phyloP scores from a whole-genome alignment of 2,329 filamentous ascomycete species.

The Penicillium oxalicum region DNA sequence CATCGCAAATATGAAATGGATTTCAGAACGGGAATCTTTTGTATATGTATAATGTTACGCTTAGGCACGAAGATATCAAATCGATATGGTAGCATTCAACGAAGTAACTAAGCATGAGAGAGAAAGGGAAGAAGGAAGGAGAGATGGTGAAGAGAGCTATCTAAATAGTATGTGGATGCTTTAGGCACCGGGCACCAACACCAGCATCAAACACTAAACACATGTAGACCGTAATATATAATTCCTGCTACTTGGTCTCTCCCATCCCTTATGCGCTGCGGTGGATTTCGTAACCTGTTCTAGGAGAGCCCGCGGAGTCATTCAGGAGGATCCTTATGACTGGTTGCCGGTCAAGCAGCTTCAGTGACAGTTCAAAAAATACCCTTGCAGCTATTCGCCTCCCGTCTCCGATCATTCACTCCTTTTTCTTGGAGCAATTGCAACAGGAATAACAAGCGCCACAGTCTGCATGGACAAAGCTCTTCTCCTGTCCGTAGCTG shows the following conservation, averaged over 20 bases:
- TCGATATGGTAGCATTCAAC: too few relatives aligned
- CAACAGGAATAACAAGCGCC: too few relatives aligned
- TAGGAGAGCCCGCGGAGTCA: not conserved
- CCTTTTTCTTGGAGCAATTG: too few relatives aligned
- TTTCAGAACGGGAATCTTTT: conserved; percentile 2
- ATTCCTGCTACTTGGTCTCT: conserved; percentile 3
- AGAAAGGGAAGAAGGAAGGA: too few relatives aligned
- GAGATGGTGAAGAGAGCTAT: too few relatives aligned
- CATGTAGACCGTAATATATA: too few relatives aligned
- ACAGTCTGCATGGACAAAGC: not conserved
- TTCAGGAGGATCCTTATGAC: not conserved
- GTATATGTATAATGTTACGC: conserved; percentile 6
- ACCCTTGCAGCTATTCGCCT: not conserved
- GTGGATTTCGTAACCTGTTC: not conserved
- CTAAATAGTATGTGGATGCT: too few relatives aligned
- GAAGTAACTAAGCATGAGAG: too few relatives aligned
- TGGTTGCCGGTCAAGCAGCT: conserved; percentile 1
- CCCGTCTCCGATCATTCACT: too few relatives aligned
- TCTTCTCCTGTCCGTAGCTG: conserved; percentile 2
- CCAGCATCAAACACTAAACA: too few relatives aligned
- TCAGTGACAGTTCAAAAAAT: not conserved
- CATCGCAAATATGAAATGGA: conserved; percentile 1
- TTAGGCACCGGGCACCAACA: too few relatives aligned
- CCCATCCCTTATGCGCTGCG: not conserved
- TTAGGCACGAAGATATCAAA: too few relatives aligned